Evolutionary conservation across 305 asterid genomes (phyloP).

Genomic region (Rubia peregrina): DNA sequence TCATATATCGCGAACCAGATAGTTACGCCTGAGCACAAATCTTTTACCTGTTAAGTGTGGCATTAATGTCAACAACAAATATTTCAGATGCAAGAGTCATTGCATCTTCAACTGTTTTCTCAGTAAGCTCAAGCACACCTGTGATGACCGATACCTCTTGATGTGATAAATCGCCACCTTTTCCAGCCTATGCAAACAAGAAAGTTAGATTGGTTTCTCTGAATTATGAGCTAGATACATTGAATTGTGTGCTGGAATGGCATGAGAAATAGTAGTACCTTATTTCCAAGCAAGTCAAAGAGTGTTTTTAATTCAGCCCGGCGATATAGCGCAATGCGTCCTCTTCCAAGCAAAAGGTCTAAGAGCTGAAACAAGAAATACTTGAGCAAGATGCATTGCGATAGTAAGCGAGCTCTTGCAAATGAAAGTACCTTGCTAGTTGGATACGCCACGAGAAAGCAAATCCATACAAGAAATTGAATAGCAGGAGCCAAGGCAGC

Average conservation of each 20-base stretch:
- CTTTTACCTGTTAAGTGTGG: constrained; percentile 57
- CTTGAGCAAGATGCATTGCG: not conserved
- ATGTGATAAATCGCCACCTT: constrained; percentile 78
- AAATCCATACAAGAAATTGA: not conserved
- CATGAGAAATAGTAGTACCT: constrained; percentile 33
- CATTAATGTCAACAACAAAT: constrained; percentile 61
- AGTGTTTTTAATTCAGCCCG: constrained; percentile 83
- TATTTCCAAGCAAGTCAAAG: constrained; percentile 74
- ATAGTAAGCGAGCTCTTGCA: not conserved
- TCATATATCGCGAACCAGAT: not conserved
- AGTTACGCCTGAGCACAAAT: not conserved
- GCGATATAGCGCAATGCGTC: constrained; percentile 60
- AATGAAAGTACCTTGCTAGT: not conserved
- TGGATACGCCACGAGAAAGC: not conserved
- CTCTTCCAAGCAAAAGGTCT: constrained; percentile 59
- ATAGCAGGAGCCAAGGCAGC: not conserved
- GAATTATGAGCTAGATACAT: no score
- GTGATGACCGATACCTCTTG: constrained; percentile 74
- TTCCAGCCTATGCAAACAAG: constrained; percentile 53
- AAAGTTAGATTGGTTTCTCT: no score
- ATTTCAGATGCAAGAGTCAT: constrained; percentile 66
- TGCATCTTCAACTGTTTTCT: constrained; percentile 75
- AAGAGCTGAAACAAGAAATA: constrained; percentile 38
- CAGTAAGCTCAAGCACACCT: constrained; percentile 73
- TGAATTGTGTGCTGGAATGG: not conserved